Base-by-base conservation (phyloP, 1,284 basidiomycete species). In the Ganoderma multipileum region DNA sequence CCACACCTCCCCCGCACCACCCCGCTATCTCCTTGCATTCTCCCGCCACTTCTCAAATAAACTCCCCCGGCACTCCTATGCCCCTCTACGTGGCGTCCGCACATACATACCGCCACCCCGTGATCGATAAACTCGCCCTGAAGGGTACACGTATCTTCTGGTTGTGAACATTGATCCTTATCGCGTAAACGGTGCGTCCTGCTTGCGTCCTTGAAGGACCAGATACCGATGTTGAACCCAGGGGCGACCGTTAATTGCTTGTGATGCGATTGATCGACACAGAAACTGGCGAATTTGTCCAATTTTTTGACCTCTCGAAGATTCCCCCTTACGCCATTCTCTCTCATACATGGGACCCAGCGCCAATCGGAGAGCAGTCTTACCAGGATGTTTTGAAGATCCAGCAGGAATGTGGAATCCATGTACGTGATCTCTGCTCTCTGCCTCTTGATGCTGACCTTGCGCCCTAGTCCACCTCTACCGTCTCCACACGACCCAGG, bases 341-440 rank as follows among this genome's bases (percentile, higher is more conserved):
- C 8, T 52, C 50, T 4, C 50, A 52, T 52, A 52, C 50, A 9
- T 52, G 50, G 50, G 44, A 47, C 7, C 20, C 41, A 42, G 3
- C 14, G 16, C 41, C 41, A 18, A 18, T n/a, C n/a, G 26, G 23
- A 8, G 65, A 66, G 60, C 59, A 61, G 39, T 36, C 65, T 3
- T 66, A 38, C 38, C 59, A 66, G 18, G 63, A 64, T 4, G 33
- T 64, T 18, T 6, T 55, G 26, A 14, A 9, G 23, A 52, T 64
- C 12, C 38, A 57, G n/a, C 3, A 36, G 23, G 8, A 33, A 52
- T 63, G 33, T 30, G 36, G 47, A 26, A 0, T 33, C 11, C 3
- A 16, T 52, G n/a, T 20, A 14, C 26, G 50, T 28, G 23, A 14
- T 16, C 47, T 50, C 16, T 42, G 18, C 8, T 26, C 23, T 50